Conservation (phyloP, 768 basidiomycete species). For the Suillus ampliporus region DNA sequence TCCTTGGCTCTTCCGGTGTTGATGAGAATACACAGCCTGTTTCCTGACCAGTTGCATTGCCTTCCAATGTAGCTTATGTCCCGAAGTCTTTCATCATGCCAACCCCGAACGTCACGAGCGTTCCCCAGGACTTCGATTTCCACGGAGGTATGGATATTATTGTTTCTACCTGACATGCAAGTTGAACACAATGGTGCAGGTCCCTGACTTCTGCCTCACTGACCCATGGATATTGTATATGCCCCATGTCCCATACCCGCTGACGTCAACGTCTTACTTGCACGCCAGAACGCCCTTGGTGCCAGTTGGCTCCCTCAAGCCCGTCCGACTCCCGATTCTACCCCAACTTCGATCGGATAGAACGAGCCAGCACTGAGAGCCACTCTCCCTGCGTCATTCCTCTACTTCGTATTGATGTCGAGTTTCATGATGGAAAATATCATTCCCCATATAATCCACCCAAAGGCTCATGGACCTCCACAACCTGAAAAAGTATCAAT, state of each 20-base stretch:
- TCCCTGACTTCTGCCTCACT: not conserved
- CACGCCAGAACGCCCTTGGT: not conserved
- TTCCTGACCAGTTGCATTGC: no score
- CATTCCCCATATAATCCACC: no score
- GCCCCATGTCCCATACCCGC: not conserved
- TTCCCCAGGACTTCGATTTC: no score
- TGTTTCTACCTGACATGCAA: not conserved
- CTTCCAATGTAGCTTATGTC: no score
- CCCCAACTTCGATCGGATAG: not conserved
- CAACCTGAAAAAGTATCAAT: not conserved
- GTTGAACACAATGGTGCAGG: not conserved
- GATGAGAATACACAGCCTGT: no score
- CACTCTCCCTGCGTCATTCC: constrained; percentile 29
- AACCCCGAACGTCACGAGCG: no score
- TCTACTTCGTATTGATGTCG: constrained; percentile 15
- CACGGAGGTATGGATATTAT: not conserved
- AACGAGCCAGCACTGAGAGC: not conserved
- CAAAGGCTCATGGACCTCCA: not conserved
- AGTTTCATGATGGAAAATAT: no score
- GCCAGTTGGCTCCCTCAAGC: not conserved
- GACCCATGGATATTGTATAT: no score
- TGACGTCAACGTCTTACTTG: not conserved
- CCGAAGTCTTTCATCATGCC: no score
- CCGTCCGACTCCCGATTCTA: not conserved
- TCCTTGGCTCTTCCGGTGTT: no score